phyloP scores from a whole-genome alignment of 2,329 filamentous ascomycete species.

The Nemania sp. region DNA sequence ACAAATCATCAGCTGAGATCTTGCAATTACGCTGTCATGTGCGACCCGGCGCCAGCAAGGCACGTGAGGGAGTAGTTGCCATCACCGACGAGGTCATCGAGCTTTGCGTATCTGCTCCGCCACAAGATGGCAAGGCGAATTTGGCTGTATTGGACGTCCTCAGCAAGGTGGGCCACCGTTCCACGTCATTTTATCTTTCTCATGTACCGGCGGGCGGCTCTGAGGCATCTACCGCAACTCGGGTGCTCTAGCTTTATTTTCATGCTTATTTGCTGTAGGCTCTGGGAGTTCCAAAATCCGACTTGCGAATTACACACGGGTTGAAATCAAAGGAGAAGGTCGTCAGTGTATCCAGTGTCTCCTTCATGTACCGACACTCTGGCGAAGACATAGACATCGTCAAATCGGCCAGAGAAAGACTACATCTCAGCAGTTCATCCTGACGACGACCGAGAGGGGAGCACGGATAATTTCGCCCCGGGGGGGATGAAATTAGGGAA shows the following conservation, averaged over 20 bases:
- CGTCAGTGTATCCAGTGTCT: constrained; percentile 43
- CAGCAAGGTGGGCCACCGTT: constrained; percentile 50
- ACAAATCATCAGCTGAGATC: constrained; percentile 47
- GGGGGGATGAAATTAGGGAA: background rate
- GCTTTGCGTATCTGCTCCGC: constrained; percentile 67
- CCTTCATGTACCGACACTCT: constrained; percentile 24
- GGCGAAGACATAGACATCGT: constrained; percentile 32
- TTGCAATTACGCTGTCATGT: constrained; percentile 69
- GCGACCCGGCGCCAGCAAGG: constrained; percentile 66
- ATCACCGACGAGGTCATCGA: constrained; percentile 63
- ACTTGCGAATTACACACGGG: constrained; percentile 65
- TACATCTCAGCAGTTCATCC: constrained; percentile 15
- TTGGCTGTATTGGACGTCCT: constrained; percentile 66
- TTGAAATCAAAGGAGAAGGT: constrained; percentile 69
- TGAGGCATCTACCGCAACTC: background rate
- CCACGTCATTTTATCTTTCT: background rate
- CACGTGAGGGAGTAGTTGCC: constrained; percentile 62
- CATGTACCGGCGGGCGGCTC: too few species aligned
- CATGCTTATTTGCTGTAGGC: constrained; percentile 45
- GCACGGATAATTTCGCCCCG: too few species aligned
- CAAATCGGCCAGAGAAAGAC: constrained; percentile 31
- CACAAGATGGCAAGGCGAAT: constrained; percentile 71
- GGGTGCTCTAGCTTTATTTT: background rate
- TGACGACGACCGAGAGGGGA: background rate
- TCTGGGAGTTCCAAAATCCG: constrained; percentile 65